phyloP scores from a whole-genome alignment of 148 eudicot species.

The Agrostemma githago region DNA sequence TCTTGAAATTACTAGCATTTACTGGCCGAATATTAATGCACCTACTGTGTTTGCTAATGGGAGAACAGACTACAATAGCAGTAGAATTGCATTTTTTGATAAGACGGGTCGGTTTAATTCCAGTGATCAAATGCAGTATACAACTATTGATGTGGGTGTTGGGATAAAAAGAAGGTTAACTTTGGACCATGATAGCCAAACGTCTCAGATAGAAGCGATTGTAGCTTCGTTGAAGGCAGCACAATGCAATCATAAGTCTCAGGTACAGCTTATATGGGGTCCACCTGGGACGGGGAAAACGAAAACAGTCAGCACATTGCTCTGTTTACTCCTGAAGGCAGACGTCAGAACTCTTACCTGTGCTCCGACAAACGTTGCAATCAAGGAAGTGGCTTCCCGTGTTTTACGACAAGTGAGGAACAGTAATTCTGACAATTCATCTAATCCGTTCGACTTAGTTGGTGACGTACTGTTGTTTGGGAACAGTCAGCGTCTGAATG shows the following conservation, averaged over 20 bases:
- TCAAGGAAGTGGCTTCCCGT: constrained; percentile 48
- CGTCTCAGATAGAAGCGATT: constrained; percentile 42
- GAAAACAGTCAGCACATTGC: constrained; percentile 38
- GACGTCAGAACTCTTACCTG: constrained; percentile 39
- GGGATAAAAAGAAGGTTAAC: too few species aligned
- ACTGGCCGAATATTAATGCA: too few species aligned
- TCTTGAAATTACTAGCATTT: too few species aligned
- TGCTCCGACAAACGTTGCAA: constrained; percentile 56
- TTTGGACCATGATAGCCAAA: too few species aligned
- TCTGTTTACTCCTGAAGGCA: constrained; percentile 32
- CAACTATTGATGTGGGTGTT: too few species aligned
- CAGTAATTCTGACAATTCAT: background rate
- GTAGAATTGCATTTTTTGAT: too few species aligned
- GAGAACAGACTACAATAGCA: too few species aligned
- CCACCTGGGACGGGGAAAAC: constrained; percentile 71
- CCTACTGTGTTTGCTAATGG: too few species aligned
- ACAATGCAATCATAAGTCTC: constrained; percentile 34
- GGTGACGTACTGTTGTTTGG: constrained; percentile 67
- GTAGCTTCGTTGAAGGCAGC: constrained; percentile 30
- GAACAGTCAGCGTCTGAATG: constrained; percentile 40
- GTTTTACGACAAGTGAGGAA: constrained; percentile 34
- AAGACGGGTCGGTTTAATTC: too few species aligned
- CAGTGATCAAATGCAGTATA: too few species aligned
- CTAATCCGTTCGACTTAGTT: constrained; percentile 19
- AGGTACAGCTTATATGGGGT: constrained; percentile 54